These are phyloP conservation scores for Phaffia australis DNA, from an alignment of 768 basidiomycete genomes.

Conservation along the genomic window DNA sequence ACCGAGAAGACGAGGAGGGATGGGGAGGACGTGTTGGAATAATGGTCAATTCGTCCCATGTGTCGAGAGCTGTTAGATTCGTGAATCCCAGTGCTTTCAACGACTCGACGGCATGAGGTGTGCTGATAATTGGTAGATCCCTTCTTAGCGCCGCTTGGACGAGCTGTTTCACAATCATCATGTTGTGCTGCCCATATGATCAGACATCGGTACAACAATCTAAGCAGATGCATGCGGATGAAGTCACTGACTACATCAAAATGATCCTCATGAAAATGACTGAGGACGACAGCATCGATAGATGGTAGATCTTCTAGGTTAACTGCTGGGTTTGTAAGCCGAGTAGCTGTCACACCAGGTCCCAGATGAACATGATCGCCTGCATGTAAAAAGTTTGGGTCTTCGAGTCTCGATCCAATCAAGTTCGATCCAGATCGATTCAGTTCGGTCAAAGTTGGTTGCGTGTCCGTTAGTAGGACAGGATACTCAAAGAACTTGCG, in stretches of 20 bases:
- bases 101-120: slow-evolving; percentile 32
- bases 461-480: neutral
- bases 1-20: too few species aligned
- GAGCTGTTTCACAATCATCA: slow-evolving; percentile 19
- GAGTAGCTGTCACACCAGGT: slow-evolving; percentile 34
- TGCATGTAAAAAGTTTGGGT: slow-evolving; percentile 33
- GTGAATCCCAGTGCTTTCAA: slow-evolving; percentile 25
- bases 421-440: too few species aligned
- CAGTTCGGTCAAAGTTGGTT: too few species aligned
- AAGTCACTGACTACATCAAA: neutral
- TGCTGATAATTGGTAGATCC: slow-evolving; percentile 38
- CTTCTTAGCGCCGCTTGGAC: slow-evolving; percentile 37
- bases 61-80: slow-evolving; percentile 27
- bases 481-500: neutral
- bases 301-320: slow-evolving; percentile 34
- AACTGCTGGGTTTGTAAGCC: slow-evolving; percentile 36
- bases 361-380: slow-evolving; percentile 35
- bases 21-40: neutral
- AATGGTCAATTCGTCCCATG: slow-evolving; percentile 29
- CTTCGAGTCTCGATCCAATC: neutral
- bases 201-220: slow-evolving; percentile 17
- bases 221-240: neutral
- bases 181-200: slow-evolving; percentile 1
- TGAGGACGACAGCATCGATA: slow-evolving; percentile 36
- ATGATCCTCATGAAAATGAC: slow-evolving; percentile 32